These are phyloP conservation scores for Yamadazyma akitaensis DNA, from an alignment of 805 yeast genomes.

Conservation along the genomic window DNA sequence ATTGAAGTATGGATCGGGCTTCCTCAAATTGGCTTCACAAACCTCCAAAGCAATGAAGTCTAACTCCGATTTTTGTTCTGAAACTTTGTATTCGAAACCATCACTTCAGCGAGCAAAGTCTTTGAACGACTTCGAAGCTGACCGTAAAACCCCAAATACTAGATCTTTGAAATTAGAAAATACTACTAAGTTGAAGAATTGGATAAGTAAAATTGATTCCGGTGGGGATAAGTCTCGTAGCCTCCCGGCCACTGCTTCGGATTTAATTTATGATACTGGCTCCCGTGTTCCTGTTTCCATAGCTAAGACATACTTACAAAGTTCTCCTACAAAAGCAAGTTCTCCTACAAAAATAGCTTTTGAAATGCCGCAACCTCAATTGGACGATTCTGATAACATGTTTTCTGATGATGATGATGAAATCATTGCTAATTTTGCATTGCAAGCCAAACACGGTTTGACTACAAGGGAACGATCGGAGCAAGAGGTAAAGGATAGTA, in stretches of 20 bases:
- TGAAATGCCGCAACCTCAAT: background rate
- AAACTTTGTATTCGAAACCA: conserved; percentile 24
- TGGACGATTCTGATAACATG: background rate
- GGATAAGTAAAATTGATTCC: conserved; percentile 26
- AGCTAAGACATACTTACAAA: background rate
- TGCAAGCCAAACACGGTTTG: background rate
- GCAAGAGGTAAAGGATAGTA: background rate
- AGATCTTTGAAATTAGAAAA: background rate
- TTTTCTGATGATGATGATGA: conserved; percentile 18
- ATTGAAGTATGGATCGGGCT: conserved; percentile 40
- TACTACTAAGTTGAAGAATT: conserved; percentile 18
- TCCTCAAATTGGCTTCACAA: conserved; percentile 27
- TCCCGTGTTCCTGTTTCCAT: background rate
- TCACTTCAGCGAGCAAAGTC: conserved; percentile 38
- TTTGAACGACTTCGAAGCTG: conserved; percentile 18
- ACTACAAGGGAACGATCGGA: background rate
- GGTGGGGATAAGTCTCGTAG: background rate
- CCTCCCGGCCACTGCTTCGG: background rate
- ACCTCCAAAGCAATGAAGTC: conserved; percentile 37
- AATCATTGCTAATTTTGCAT: conserved; percentile 7
- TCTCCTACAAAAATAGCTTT: background rate
- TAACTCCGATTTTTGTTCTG: conserved; percentile 25
- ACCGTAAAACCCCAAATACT: background rate
- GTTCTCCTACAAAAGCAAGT: background rate
- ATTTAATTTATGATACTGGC: background rate